Evolutionary conservation across 352 stramenopile species (phyloP), one percentile per base, ranked within the genome.

Genomic region (Phytophthora idaei): DNA sequence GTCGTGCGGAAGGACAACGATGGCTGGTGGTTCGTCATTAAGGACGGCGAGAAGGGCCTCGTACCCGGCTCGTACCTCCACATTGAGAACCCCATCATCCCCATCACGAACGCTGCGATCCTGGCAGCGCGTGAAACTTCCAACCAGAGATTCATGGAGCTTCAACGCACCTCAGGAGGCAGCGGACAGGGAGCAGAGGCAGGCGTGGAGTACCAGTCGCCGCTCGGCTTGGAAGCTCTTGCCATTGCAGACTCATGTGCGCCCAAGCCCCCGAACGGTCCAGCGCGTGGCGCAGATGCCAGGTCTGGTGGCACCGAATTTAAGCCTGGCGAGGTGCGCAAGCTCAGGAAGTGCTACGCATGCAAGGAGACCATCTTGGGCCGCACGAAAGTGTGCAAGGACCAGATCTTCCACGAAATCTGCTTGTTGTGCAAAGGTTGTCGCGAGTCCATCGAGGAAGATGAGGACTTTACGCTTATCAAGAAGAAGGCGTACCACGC

Each of bases 331-430:
- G 73, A 85, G 48, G 83, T 93, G 52, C 86, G 86, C 60, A 83
- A 81, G 56, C 66, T 94, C 12, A 77, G 77, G 25, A 93, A 94
- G 70, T 94, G 86, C 68, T 85, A 73, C 46, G 86, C 84, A 15
- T 94, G 86, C 64, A 90, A 90, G 57, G 86, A 94, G 62, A 94
- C 86, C 11, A 94, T 94, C 69, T 63, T 94, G 27, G 86, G 86
- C 21, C 84, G 83, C 61, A 93, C 84, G 39, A 90, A 91, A 68
- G 81, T 71, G 39, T 85, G 81, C 48, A 85, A 90, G 64, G 73
- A 79, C 66, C 78, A 94, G 58, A 91, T 94, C 57, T 94, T 93
- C 62, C 86, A 94, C 72, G 86, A 94, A 62, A 92, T 93, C 48
- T 94, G 86, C 66, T 69, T 94, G 53, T 69, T 93, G 32, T 93